phyloP scores from a whole-genome alignment of 352 stramenopile genomes.

The Phytophthora melonis region DNA sequence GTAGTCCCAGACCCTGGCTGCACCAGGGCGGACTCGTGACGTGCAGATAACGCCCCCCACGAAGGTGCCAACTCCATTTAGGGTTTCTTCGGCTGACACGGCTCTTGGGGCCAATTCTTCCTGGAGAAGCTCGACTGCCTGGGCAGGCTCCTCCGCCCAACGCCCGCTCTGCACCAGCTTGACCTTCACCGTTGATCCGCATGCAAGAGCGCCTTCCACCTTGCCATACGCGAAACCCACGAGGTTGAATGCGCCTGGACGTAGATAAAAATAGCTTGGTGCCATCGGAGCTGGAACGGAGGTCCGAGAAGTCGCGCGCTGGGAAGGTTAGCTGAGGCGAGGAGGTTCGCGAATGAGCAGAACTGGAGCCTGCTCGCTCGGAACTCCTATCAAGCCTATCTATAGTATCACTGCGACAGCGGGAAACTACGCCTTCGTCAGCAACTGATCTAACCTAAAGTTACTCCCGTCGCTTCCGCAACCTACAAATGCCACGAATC shows the following conservation, averaged over 20 bases:
- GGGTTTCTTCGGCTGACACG: not conserved
- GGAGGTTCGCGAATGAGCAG: too few species aligned
- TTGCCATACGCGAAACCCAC: not conserved
- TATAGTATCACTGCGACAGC: too few species aligned
- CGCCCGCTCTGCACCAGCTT: not conserved
- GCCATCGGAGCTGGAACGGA: not conserved
- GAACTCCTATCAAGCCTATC: too few species aligned
- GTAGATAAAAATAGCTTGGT: not conserved
- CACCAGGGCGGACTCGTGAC: not conserved
- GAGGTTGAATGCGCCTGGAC: not conserved
- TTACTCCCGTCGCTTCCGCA: too few species aligned
- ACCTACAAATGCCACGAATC: too few species aligned
- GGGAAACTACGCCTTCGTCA: too few species aligned
- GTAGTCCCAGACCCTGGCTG: not conserved
- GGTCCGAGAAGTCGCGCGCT: not conserved
- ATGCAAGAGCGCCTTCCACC: not conserved
- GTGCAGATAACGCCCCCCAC: not conserved
- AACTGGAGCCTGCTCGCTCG: too few species aligned
- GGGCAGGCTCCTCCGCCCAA: not conserved
- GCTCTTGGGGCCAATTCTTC: not conserved
- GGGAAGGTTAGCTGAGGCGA: too few species aligned
- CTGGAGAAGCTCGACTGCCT: not conserved
- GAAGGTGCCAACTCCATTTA: not conserved
- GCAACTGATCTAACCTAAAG: too few species aligned
- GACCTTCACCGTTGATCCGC: not conserved